Evolutionary conservation across 345 rosid genomes (phyloP), one percentile per base, ranked within the genome.

Genomic region (Populus pruinosa): DNA sequence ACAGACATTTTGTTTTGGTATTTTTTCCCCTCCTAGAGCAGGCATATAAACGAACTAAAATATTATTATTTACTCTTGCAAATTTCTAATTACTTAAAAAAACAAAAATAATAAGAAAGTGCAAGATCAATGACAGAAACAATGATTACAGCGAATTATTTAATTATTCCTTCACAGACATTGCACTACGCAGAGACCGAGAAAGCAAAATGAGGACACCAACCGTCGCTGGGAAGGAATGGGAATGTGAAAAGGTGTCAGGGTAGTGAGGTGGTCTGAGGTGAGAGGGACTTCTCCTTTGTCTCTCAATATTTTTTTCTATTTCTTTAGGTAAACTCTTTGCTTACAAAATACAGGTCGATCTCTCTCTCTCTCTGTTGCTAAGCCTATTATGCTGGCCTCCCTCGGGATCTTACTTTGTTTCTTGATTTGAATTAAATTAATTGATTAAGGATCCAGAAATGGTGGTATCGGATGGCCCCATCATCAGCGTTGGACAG

Each of bases 401-500:
- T 67, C 71, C 72, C 78, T 83, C 82, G 38, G 87, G 85, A 83
- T 80, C 79, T 77, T 78, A 75, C 7, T 18, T 47, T 70, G 41
- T 23, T 66, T 75, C 38, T 4, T 78, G 74, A 69, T 71, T 74
- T 77, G 70, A 18, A 76, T 67, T 76, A 43, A 49, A 59, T 73
- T 41, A 21, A 14, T 50, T 67, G 78, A 69, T 72, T 83, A 2
- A 55, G 69, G 55, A 61, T 43, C 38, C 9, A 62, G 4, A 69
- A 53, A 94, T 95, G 99, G 92, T 77, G 87, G 89, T 83, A 80
- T 83, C 84, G 39, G 39, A 36, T 72, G 92, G 86, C 73, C 87
- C 90, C 25, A 87, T 95, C 59, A 87, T 36, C 39, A 36, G 39
- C 99, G 82, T 93, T 81, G 97, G 98, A 50, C 94, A 88, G 97